These are phyloP conservation scores for Exobasidium rhododendri DNA, from an alignment of 1,284 basidiomycete species.

Conservation along the genomic window DNA sequence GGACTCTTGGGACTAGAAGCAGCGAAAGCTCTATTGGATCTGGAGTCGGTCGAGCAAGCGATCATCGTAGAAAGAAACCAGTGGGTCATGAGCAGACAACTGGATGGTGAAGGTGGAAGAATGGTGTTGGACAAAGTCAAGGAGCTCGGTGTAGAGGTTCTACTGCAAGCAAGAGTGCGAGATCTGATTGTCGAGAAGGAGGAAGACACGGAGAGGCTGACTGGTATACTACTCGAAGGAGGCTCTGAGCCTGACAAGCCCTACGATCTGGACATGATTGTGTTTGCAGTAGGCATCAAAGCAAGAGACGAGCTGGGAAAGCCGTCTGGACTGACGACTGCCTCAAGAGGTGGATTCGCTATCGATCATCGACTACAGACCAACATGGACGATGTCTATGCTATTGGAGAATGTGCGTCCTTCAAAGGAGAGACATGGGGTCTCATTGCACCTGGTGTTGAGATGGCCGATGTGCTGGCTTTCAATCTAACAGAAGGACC, in stretches of 20 bases:
- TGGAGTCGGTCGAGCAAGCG: slow-evolving; percentile 59
- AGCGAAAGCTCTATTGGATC: slow-evolving; percentile 69
- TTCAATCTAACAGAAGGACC: slow-evolving; percentile 65
- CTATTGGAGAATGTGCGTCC: slow-evolving; percentile 72
- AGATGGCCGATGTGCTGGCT: slow-evolving; percentile 72
- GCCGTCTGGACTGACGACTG: slow-evolving; percentile 47
- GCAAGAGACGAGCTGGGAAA: slow-evolving; percentile 68
- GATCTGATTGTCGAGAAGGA: slow-evolving; percentile 51
- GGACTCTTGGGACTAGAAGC: slow-evolving; percentile 72
- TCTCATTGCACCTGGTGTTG: slow-evolving; percentile 68
- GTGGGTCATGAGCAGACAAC: slow-evolving; percentile 68
- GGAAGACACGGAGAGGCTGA: slow-evolving; percentile 27
- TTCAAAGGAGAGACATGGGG: slow-evolving; percentile 70
- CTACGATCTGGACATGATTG: slow-evolving; percentile 54
- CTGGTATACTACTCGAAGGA: slow-evolving; percentile 42
- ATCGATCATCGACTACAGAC: slow-evolving; percentile 65
- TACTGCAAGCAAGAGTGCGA: slow-evolving; percentile 61
- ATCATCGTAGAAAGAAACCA: slow-evolving; percentile 65
- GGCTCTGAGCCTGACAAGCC: slow-evolving; percentile 48
- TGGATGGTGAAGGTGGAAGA: slow-evolving; percentile 68
- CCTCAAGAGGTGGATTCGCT: slow-evolving; percentile 62
- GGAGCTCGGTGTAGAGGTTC: slow-evolving; percentile 66
- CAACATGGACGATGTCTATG: slow-evolving; percentile 64
- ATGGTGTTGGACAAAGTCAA: slow-evolving; percentile 69
- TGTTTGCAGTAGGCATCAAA: slow-evolving; percentile 59